Evolutionary conservation across 2,329 filamentous ascomycete species (phyloP).

Genomic region (Calcarisporium arbuscula): DNA sequence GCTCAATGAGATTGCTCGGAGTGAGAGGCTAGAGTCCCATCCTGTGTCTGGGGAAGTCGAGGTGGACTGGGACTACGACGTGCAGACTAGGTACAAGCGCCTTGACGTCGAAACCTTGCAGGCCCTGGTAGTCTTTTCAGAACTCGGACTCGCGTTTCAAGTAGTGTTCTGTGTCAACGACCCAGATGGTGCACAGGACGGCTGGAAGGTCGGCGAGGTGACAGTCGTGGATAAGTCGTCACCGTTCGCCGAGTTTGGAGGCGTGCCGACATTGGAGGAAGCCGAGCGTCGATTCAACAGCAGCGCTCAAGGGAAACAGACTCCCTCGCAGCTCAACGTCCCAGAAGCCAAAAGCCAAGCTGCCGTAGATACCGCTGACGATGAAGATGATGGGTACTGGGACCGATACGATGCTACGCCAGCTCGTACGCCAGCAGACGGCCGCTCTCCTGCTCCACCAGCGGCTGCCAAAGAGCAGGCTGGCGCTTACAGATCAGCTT

Average conservation of each 20-base stretch:
- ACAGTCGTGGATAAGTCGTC: slow-evolving; percentile 50
- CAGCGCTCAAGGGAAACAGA: slow-evolving; percentile 1
- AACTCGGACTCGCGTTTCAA: slow-evolving; percentile 56
- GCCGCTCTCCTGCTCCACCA: slow-evolving; percentile 56
- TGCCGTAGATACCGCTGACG: slow-evolving; percentile 35
- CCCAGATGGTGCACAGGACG: slow-evolving; percentile 51
- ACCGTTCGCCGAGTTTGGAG: slow-evolving; percentile 49
- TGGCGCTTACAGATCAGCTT: slow-evolving; percentile 14
- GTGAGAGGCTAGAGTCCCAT: slow-evolving; percentile 67
- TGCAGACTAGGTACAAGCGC: slow-evolving; percentile 57
- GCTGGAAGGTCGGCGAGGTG: slow-evolving; percentile 70
- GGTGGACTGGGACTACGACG: slow-evolving; percentile 61
- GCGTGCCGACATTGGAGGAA: slow-evolving; percentile 44
- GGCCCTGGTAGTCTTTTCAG: slow-evolving; percentile 53
- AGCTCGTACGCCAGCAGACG: slow-evolving; percentile 53
- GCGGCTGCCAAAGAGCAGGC: slow-evolving; percentile 15
- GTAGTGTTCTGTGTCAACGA: slow-evolving; percentile 66
- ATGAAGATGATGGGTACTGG: slow-evolving; percentile 77
- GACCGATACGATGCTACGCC: slow-evolving; percentile 69
- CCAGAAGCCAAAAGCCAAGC: slow-evolving; percentile 5
- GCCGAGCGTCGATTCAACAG: slow-evolving; percentile 51
- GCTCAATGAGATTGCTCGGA: slow-evolving; percentile 55
- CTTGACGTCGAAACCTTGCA: slow-evolving; percentile 72
- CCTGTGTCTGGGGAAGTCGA: slow-evolving; percentile 76
- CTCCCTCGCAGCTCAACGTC: slow-evolving; percentile 6